phyloP scores from a whole-genome alignment of 805 yeast species.

The Pichia deserticola region DNA sequence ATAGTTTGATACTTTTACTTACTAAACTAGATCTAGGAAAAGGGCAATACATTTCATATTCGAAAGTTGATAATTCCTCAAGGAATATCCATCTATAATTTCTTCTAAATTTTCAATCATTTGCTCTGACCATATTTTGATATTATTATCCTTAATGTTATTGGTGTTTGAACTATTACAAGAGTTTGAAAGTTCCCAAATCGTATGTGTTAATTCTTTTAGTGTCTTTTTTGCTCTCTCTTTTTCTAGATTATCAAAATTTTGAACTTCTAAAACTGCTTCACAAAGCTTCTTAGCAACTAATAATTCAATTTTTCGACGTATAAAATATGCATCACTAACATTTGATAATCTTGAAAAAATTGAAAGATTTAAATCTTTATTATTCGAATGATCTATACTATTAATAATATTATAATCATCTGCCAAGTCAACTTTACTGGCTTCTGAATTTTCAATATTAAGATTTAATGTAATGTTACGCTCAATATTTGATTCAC shows the following conservation, averaged over 20 bases:
- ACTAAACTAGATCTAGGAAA: neutral
- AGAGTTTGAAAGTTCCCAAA: constrained; percentile 21
- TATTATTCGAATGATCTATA: neutral
- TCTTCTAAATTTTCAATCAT: constrained; percentile 13
- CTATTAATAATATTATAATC: too few species aligned
- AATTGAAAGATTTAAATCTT: constrained; percentile 17
- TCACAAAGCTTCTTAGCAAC: constrained; percentile 20
- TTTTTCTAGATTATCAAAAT: constrained; percentile 12
- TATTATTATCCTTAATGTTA: constrained; percentile 13
- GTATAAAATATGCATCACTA: constrained; percentile 29
- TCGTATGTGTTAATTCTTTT: constrained; percentile 13
- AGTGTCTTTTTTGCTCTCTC: constrained; percentile 15
- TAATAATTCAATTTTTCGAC: constrained; percentile 31
- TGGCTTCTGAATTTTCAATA: constrained; percentile 5
- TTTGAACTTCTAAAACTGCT: constrained; percentile 10
- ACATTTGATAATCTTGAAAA: constrained; percentile 26
- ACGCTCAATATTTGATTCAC: constrained; percentile 5
- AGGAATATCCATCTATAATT: constrained; percentile 23
- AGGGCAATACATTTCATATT: constrained; percentile 5
- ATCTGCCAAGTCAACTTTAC: too few species aligned
- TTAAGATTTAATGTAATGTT: constrained; percentile 18
- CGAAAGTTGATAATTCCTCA: constrained; percentile 22
- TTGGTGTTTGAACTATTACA: constrained; percentile 19
- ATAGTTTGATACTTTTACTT: too few species aligned
- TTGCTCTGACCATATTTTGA: constrained; percentile 19